Base-by-base conservation (phyloP, 106 monocot species). In the Vanilla planifolia region DNA sequence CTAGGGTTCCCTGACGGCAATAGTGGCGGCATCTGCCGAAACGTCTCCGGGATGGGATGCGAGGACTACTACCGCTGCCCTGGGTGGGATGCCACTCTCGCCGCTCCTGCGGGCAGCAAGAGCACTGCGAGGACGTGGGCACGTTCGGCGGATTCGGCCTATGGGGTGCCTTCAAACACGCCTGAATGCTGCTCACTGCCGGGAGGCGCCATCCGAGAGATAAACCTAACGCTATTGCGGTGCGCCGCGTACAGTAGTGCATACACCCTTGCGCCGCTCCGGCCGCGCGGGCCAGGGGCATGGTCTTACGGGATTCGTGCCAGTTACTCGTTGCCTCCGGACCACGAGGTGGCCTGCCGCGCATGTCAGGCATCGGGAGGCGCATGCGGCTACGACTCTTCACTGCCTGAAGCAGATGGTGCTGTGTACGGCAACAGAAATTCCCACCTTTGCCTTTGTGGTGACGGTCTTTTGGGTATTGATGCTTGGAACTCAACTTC, bases 241-340 rank as follows among this genome's bases (percentile, higher is more conserved):
- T 94, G 94, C 40, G 66, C 80, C 39, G 94, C 89, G 39, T 94
- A 94, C 67, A 94, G 83, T 68, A 89, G 94, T n/a, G 94, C 83
- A 10, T 94, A 94, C 48, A 77, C 56, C 26, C 43, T 86, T 3
- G 94, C 86, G 44, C 89, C 94, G 22, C 22, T 94, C 58, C 65
- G 80, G 47, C 28, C 55, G 27, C 43, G 40, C 5, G 82, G 80
- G 0, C 79, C 85, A 0, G 67, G 67, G n/a, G 75, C 41, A 1
- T 94, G 93, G 93, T 64, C 75, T 0, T 94, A 89, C 47, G 93
- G 93, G 47, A 85, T 94, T 2, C 65, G 85, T 0, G 72, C 78
- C 0, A 34, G 40, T 26, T 94, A 77, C 67, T 55, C 74, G 8
- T 43, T 94, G 48, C 83, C 93, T 0, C 60, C 41, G 5, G 77